These are phyloP conservation scores for Saturnispora besseyi DNA, from an alignment of 805 yeast species.

Conservation along the genomic window DNA sequence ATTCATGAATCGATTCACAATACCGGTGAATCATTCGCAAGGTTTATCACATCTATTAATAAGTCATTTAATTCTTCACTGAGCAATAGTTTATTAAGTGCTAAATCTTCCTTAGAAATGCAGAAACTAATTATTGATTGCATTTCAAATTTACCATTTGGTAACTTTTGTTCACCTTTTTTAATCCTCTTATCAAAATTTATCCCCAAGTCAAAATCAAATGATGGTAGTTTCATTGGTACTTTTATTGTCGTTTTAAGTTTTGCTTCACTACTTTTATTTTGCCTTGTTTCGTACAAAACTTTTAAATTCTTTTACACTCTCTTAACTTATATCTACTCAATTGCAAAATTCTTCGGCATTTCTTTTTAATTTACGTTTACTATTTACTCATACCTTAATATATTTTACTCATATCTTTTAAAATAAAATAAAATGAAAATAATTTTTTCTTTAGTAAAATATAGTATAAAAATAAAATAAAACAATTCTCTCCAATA, in stretches of 20 bases:
- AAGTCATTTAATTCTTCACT: neutral
- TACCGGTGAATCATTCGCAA: neutral
- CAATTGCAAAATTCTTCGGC: neutral
- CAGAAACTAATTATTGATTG: slow-evolving; percentile 4
- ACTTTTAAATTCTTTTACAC: neutral
- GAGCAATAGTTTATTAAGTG: slow-evolving; percentile 1
- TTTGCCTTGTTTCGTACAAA: neutral
- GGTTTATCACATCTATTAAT: neutral
- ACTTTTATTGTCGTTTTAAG: slow-evolving; percentile 5
- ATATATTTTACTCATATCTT: too few relatives aligned
- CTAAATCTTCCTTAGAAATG: slow-evolving; percentile 6
- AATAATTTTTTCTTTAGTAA: too few relatives aligned
- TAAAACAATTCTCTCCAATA: neutral
- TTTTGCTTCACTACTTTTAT: neutral
- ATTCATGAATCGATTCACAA: neutral
- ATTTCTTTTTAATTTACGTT: neutral
- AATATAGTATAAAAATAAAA: neutral
- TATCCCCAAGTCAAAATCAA: slow-evolving; percentile 5
- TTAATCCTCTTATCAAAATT: slow-evolving; percentile 4
- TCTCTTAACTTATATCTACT: neutral
- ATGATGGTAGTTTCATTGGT: slow-evolving; percentile 8
- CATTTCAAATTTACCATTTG: slow-evolving; percentile 6
- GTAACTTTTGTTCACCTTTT: slow-evolving; percentile 4
- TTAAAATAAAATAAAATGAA: too few relatives aligned
- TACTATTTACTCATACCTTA: neutral